Evolutionary conservation across 768 basidiomycete genomes (phyloP), one percentile per base, ranked within the genome.

Genomic region (Pleurotus tuoliensis): DNA sequence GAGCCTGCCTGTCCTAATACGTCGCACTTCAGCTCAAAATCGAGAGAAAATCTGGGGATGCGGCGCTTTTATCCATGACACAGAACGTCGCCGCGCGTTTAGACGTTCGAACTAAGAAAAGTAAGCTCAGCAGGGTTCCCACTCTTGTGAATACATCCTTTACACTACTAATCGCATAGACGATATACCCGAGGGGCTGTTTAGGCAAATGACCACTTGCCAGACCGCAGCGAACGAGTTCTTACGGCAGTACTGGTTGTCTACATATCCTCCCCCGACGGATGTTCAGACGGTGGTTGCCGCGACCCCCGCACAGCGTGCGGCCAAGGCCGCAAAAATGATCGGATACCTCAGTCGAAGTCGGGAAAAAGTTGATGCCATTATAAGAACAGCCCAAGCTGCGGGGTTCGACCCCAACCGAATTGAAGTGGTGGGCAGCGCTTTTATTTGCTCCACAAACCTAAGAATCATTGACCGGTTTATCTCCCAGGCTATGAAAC

Each of bases 211-310:
- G 82, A 85, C 83, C 15, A 90, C 90, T 0, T 93, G 91, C 64
- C 94, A 97, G 66, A 92, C 92, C 1, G 89, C 95, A 3, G 88
- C 95, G 9, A 94, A 93, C 64, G 97, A 99, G 67, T 97, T 98
- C 68, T 77, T 99, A 12, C 86, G 96, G 25, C 97, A 98, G 67
- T 98, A 94, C 68, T 98, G 95, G 94, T 81, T 87, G 2, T 82
- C 93, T 1, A 82, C 90, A 49, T 89, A 93, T 60, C 95, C 94
- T 4, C 84, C 88, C 5, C 70, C 79, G 0, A 73, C 79, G 15
- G 90, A 90, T 37, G 20, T 55, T 48, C 79, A 80, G 54, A 76
- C 80, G 0, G 67, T 82, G 2, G 72, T 75, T 4, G 62, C 73
- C 0, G 73, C 82, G 2, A 86, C 85, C 0, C 79, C 84, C 2